Base-by-base conservation (phyloP, 2,329 filamentous ascomycete genomes). In the Phialophora chinensis region DNA sequence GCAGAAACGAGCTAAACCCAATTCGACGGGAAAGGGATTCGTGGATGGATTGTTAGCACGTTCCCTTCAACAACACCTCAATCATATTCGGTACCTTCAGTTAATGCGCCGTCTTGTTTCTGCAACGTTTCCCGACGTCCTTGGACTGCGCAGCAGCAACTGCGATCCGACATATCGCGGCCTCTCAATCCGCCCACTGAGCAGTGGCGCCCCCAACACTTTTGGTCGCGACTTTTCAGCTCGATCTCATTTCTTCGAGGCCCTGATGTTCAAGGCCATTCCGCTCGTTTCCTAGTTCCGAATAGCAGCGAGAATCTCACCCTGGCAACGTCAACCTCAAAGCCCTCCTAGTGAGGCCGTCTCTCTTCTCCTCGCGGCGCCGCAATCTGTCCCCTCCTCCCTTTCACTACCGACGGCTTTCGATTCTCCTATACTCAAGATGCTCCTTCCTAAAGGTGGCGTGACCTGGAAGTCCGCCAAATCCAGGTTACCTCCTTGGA, bases 381-480 rank as follows among this genome's bases (percentile, higher is more conserved):
- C 49, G 25, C 49, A 35, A 35, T 29, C 47, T 35, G 50, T 61
- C 47, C 59, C 49, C 31, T 42, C 25, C 53, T 50, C 66, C 57
- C 57, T 50, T 57, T 42, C 20, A 52, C 54, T 58, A 17, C 25
- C 61, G 17, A 47, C 53, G 27, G 50, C 57, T 23, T 60, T 60
- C 25, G 27, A 60, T 60, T 60, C 42, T 10, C 57, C 27, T 11
- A n/a, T 61, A 52, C 35, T 58, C 76, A 83, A 72, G 69, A 97
- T 97, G 93, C 88, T 97, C 82, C 88, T 96, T 74, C 91, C 92
- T 71, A 96, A 96, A 81, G 91, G 91, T 78, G 91, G 92, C 77
- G 86, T 94, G 76, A 93, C 88, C 79, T 98, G 94, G 93, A 97
- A 96, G 84, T 90, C 91, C 72, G 90, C 93, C 72, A 91, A 88